Conservation (phyloP, 768 basidiomycete genomes). For the Tremella mesenterica region DNA sequence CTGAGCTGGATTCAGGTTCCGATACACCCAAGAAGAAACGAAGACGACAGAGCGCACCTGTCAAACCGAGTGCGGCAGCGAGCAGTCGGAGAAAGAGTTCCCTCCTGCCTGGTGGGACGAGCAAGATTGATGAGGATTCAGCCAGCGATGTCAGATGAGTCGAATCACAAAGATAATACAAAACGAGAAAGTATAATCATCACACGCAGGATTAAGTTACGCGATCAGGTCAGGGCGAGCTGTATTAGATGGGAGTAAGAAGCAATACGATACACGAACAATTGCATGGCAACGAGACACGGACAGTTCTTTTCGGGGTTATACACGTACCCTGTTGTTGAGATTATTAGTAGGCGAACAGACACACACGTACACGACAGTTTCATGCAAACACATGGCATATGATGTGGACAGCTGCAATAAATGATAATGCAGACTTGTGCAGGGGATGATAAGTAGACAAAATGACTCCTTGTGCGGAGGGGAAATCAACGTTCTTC, state of each 20-base stretch:
- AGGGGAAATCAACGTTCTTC: conserved; percentile 21
- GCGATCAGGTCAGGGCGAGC: not conserved
- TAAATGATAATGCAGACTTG: no score
- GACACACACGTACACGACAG: no score
- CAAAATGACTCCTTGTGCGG: no score
- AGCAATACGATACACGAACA: not conserved
- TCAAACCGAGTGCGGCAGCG: not conserved
- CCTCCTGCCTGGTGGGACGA: not conserved
- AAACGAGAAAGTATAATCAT: not conserved
- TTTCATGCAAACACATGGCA: no score
- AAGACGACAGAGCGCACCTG: conserved; percentile 28
- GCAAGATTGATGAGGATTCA: conserved; percentile 5
- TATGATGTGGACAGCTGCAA: no score
- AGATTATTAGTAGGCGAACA: not conserved
- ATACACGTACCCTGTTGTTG: not conserved
- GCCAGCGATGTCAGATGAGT: conserved; percentile 1
- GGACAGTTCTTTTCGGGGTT: not conserved
- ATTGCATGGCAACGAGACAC: not conserved
- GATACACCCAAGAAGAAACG: conserved; percentile 21
- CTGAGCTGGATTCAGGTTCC: not conserved
- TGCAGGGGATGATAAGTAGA: no score
- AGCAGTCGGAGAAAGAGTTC: not conserved
- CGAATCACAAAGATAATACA: not conserved
- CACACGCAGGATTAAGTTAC: not conserved
- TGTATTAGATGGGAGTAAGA: not conserved